Base-by-base conservation (phyloP, 1,139 yeast genomes). In the Yamadazyma dendronema region DNA sequence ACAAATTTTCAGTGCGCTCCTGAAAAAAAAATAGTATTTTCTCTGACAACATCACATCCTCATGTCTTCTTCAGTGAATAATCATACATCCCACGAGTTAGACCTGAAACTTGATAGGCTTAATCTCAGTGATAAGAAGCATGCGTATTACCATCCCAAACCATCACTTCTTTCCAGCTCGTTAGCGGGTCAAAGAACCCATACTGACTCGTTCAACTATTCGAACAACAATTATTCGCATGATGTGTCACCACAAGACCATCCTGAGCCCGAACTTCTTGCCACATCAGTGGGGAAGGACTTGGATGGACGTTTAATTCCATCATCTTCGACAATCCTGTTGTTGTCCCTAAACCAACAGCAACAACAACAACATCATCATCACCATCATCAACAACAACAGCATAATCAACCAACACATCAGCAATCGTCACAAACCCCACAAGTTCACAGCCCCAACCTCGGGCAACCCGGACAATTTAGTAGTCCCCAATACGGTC, bases 271-370 rank as follows among this genome's bases (percentile, higher is more conserved):
- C 0, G 71, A 66, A 42, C 57, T 77, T 28, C 56, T 75, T 35
- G 82, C 82, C 1, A 68, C 76, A 3, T 74, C 81, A 0, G 79
- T 74, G 9, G 81, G 80, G 1, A 65, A 65, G 25, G 77, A 74
- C 33, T 53, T 63, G 26, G 75, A 71, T 22, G 81, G 80, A 1
- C 52, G 68, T 21, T 49, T 77, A 28, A 67, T 77, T 15, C 81
- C 81, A 4, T 74, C 80, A 4, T 68, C 79, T 4, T 76, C 81
- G 9, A 68, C 73, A 15, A 77, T 77, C 2, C 75, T 81, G 12
- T 57, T 77, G 7, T 59, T 77, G 11, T 74, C 80, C 1, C 58
- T 77, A 37, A 74, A 59, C 42, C 56, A 53, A 14, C 8, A 26
- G 4, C 28, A 50, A 49, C 9, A 26, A 8, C 40, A 35, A 17